Evolutionary conservation across 768 basidiomycete genomes (phyloP), one percentile per base, ranked within the genome.

Genomic region (Suillus occidentalis): DNA sequence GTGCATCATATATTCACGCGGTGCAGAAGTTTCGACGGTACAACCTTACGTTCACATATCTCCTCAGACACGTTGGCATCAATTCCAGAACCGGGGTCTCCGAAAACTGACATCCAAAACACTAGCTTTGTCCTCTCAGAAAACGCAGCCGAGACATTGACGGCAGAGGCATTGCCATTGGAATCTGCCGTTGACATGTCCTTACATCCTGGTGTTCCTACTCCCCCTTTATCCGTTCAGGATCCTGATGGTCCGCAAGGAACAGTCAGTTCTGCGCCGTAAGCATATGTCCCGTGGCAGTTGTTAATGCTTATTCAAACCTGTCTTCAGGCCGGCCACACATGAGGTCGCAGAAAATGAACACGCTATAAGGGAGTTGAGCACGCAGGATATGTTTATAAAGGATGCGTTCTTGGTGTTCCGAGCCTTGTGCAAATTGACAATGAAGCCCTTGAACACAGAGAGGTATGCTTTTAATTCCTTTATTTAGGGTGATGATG

Each of bases 381-480:
- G 88, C 22, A 82, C 84, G n/a, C 88, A 92, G 61, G 97, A 99
- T 69, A 79, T 98, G 63, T 97, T 95, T 75, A 85, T 97, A 73
- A 99, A 99, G 74, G 97, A 99, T 73, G 95, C 97, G 0, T 99
- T 98, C 81, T 85, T 99, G 66, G 97, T 99, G 43, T 97, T 99
- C 79, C 85, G 97, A 55, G 96, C 97, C 0, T 82, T 99, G 13
- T 99, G 97, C 81, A 99, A 99, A 75, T 81, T 99, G 68, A 96
- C 95, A 10, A 99, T 98, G 96, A 99, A 99, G 76, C 92, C 96
- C 13, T 80, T 99, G 56, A 92, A 94, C 70, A 87, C 85, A 6
- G 97, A 99, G 78, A 97, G 94, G 96, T 95, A 56, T 60, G 86
- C 9, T 31, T 18, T 9, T 22, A 16, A 36, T 47, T 14, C 14